Percentiles rank a stretch among this genome's conserved stretches.
phyloP scores from a whole-genome alignment of 208 protist species.

The Porcisia hertigi region DNA sequence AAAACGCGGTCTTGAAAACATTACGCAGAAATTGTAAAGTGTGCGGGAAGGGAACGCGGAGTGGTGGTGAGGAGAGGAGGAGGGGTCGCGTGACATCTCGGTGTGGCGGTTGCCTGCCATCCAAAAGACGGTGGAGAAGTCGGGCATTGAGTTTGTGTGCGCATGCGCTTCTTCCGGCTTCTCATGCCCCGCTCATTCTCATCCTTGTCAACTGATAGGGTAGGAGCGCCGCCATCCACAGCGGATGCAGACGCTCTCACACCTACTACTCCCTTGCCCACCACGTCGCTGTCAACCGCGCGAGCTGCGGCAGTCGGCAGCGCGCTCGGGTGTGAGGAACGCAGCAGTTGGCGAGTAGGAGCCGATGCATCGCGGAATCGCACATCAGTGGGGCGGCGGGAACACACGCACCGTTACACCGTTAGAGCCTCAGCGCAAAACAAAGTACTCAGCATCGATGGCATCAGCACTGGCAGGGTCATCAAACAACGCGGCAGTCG shows the following conservation, averaged over 20 bases:
- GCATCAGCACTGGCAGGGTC: background rate
- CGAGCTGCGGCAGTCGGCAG: background rate
- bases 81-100: background rate
- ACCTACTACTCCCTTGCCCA: background rate
- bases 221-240: constrained; percentile 15
- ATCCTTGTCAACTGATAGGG: constrained; percentile 11
- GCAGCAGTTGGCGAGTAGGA: background rate
- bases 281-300: background rate
- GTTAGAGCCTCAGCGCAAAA: background rate
- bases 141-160: background rate
- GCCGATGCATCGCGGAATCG: background rate
- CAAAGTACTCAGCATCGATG: background rate
- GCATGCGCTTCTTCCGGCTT: background rate
- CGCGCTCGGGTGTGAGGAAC: background rate
- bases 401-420: background rate
- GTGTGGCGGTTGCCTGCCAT: background rate
- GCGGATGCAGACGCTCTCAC: background rate
- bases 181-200: background rate
- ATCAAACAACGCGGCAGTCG: background rate
- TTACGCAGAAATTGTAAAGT: background rate
- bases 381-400: background rate
- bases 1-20: background rate
- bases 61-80: background rate
- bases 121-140: background rate
- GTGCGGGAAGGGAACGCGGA: background rate